These are phyloP conservation scores for Apiotrichum brassicae DNA, from an alignment of 1,284 basidiomycete genomes.

Conservation along the genomic window DNA sequence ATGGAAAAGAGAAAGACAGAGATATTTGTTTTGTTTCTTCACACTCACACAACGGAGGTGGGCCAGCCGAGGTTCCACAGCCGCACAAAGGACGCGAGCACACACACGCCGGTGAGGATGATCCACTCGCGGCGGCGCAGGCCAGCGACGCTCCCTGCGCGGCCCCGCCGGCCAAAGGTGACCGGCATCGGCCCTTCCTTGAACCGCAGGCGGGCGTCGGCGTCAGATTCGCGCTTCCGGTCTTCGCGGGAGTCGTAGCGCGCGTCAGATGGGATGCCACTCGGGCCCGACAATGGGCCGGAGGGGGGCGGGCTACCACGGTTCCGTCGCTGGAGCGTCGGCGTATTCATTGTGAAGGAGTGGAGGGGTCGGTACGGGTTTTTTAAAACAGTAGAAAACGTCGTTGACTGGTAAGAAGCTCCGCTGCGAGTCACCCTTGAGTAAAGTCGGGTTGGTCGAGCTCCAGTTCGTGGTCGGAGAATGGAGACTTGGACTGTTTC, in stretches of 20 bases:
- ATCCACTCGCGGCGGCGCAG: conserved; percentile 38
- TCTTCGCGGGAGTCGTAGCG: not conserved
- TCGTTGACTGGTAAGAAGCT: no score
- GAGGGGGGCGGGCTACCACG: not conserved
- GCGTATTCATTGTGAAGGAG: no score
- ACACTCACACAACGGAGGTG: conserved; percentile 76
- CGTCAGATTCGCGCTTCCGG: conserved; percentile 11
- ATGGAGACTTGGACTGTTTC: no score
- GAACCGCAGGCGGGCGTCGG: conserved; percentile 14
- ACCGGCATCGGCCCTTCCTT: conserved; percentile 5
- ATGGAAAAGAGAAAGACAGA: not conserved
- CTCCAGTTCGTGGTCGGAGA: no score
- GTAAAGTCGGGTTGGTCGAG: no score
- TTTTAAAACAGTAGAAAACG: no score
- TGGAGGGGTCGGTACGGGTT: no score
- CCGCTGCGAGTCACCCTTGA: no score
- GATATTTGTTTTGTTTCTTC: not conserved
- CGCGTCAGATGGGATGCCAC: not conserved
- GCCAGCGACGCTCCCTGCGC: conserved; percentile 19
- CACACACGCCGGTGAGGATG: conserved; percentile 26
- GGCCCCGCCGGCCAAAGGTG: conserved; percentile 25
- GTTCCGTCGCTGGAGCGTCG: no score
- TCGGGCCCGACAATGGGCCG: conserved; percentile 3
- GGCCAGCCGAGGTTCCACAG: conserved; percentile 74
- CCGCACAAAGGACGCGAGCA: conserved; percentile 63